Percentiles rank a stretch among this genome's conserved stretches.
Conservation (phyloP, 2,329 filamentous ascomycete genomes). For the Colletotrichum salicis region DNA sequence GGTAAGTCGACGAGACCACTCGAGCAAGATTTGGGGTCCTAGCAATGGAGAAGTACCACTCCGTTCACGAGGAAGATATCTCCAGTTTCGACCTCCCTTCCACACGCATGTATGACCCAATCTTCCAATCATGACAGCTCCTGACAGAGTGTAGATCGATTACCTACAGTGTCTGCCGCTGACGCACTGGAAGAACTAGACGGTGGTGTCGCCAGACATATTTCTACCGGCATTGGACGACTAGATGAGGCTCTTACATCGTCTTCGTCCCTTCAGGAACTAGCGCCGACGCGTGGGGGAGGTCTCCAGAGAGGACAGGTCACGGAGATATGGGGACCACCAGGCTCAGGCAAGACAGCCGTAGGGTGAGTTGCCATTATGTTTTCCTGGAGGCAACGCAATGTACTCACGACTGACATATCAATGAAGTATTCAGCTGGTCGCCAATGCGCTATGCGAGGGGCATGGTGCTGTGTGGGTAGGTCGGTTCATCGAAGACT, state of each 20-base stretch:
- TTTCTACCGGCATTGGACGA: constrained; percentile 65
- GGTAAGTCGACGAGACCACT: neutral
- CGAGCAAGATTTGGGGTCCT: neutral
- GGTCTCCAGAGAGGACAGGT: constrained; percentile 82
- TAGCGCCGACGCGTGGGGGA: constrained; percentile 43
- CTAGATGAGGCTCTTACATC: constrained; percentile 62
- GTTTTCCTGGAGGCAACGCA: constrained; percentile 20
- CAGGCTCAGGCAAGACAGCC: constrained; percentile 85
- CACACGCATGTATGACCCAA: constrained; percentile 56
- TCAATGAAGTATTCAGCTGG: constrained; percentile 72
- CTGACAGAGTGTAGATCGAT: constrained; percentile 67
- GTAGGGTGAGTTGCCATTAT: constrained; percentile 70
- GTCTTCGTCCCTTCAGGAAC: constrained; percentile 28
- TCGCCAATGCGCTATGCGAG: constrained; percentile 69
- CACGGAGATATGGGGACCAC: constrained; percentile 88
- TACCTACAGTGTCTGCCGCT: constrained; percentile 81
- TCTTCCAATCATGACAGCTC: constrained; percentile 9
- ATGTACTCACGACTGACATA: constrained; percentile 24
- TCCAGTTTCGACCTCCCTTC: constrained; percentile 68
- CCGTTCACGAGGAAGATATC: constrained; percentile 68
- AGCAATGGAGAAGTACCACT: constrained; percentile 54
- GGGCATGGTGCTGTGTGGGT: constrained; percentile 81
- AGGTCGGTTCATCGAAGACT: constrained; percentile 64
- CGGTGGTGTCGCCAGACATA: constrained; percentile 57
- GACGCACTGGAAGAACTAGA: constrained; percentile 73